Evolutionary conservation across 176 grass and related monocot species (phyloP).

Genomic region (Oryza glumipatula): DNA sequence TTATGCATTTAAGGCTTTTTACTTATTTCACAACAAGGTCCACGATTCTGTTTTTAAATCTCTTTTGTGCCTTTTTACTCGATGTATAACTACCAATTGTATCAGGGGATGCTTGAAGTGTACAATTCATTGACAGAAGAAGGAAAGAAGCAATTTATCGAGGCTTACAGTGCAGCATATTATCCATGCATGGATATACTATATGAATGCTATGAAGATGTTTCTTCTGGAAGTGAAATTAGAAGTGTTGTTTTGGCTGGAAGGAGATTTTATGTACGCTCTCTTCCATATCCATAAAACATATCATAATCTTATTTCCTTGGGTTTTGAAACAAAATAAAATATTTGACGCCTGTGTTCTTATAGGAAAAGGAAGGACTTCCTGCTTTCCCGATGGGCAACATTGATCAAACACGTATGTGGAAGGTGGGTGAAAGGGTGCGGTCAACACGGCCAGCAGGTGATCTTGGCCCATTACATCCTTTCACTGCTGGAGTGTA

Average conservation of each 20-base stretch:
- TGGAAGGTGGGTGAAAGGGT: slow-evolving; percentile 86
- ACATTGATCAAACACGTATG: slow-evolving; percentile 80
- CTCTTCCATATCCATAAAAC: not conserved
- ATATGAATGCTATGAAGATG: slow-evolving; percentile 81
- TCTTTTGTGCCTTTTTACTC: not conserved
- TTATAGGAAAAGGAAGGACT: slow-evolving; percentile 85
- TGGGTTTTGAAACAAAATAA: not conserved
- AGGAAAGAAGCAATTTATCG: slow-evolving; percentile 70
- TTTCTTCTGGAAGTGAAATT: slow-evolving; percentile 80
- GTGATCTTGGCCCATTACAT: slow-evolving; percentile 68
- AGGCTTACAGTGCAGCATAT: slow-evolving; percentile 73
- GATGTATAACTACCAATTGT: not conserved
- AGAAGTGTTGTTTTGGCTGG: slow-evolving; percentile 83
- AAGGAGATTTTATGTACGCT: slow-evolving; percentile 70
- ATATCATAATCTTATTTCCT: not conserved
- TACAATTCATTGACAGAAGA: slow-evolving; percentile 74
- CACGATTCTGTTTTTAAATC: not conserved
- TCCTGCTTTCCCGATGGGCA: slow-evolving; percentile 85
- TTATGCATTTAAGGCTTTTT: not conserved
- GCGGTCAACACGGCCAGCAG: slow-evolving; percentile 60
- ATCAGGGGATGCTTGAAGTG: slow-evolving; percentile 76
- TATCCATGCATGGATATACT: slow-evolving; percentile 88
- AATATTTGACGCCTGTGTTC: not conserved
- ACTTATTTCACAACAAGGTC: slow-evolving; percentile 58
- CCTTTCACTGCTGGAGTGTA: slow-evolving; percentile 88